Evolutionary conservation across 805 yeast species (phyloP), one percentile per base, ranked within the genome.

Genomic region (Saturnispora zaruensis): DNA sequence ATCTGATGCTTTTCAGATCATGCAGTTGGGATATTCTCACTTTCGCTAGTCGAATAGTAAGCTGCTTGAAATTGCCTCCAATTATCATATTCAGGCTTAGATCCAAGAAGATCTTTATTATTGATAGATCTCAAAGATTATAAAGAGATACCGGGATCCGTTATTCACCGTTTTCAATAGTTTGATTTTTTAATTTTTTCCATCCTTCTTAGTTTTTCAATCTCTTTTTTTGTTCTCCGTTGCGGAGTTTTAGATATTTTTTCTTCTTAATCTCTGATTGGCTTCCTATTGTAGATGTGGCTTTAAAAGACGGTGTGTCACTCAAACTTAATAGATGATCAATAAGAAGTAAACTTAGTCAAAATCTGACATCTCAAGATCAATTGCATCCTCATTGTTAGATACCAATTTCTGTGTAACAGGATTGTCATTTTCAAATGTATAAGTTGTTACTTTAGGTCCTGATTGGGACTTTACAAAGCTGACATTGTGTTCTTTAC

Each of bases 311-410:
- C 8, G 38, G 14, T n/a, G 14, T 16, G 6, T 34, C 4, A 28
- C n/a, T n/a, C n/a, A 28, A 28, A 7, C 9, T 28, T 13, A 28
- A 14, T 6, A 14, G 14, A 9, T 14, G 4, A 14, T 5, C n/a
- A 14, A 5, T 3, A 28, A 9, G 13, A 28, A 14, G 32, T 25
- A 36, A 14, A 5, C 3, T 21, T 26, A 47, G n/a, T 41, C 50
- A 41, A 47, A 47, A 24, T 47, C 50, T 7, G 37, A 61, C 25
- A 75, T 55, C 52, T 81, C 84, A 41, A 83, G 57, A 21, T 79
- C 84, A 41, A 83, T 79, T 41, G 76, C 79, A 57, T 82, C 85
- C 1, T 83, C 80, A 58, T 82, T 81, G 0, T 48, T 44, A 1
- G 49, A 58, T 3, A 47, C 46, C 13, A 41, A 44, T 8, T n/a